A percentile compares a stretch with the other conserved stretches of the same genome.
Evolutionary conservation across 495 filamentous ascomycete species (phyloP).

Genomic region (Trichocladium antarcticum): DNA sequence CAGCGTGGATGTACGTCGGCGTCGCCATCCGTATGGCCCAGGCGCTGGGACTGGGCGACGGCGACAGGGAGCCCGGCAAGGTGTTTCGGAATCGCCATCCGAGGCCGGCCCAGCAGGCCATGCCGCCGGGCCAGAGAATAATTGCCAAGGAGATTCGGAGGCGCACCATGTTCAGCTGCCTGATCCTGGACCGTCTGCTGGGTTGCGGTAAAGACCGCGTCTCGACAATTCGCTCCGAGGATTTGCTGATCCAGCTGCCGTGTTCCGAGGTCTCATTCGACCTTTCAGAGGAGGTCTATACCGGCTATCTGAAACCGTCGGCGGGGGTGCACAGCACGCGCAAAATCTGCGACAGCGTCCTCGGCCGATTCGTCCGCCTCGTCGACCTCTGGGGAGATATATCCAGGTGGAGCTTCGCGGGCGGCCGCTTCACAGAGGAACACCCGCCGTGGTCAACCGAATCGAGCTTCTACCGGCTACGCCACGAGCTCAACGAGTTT

Average conservation of each 20-base stretch:
- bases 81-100: slow-evolving; percentile 17
- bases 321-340: slow-evolving; percentile 19
- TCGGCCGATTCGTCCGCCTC: slow-evolving; percentile 65
- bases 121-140: slow-evolving; percentile 37
- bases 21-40: slow-evolving; percentile 65
- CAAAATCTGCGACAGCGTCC: slow-evolving; percentile 47
- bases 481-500: slow-evolving; percentile 51
- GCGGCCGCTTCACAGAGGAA: slow-evolving; percentile 52
- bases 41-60: slow-evolving; percentile 57
- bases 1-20: slow-evolving; percentile 69
- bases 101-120: slow-evolving; percentile 11
- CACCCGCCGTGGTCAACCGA: slow-evolving; percentile 52
- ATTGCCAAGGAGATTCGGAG: slow-evolving; percentile 66
- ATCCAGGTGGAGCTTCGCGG: slow-evolving; percentile 62
- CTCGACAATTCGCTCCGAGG: slow-evolving; percentile 54
- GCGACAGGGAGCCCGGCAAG: slow-evolving; percentile 33
- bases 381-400: slow-evolving; percentile 71
- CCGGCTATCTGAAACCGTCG: slow-evolving; percentile 35
- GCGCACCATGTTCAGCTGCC: slow-evolving; percentile 78
- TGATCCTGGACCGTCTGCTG: slow-evolving; percentile 70
- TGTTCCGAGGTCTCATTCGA: slow-evolving; percentile 56
- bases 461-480: slow-evolving; percentile 53
- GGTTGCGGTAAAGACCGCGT: slow-evolving; percentile 65
- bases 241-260: slow-evolving; percentile 57
- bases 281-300: slow-evolving; percentile 56